These are phyloP conservation scores for Saussurea involucrata DNA, from an alignment of 129 eudicot species.

Conservation along the genomic window DNA sequence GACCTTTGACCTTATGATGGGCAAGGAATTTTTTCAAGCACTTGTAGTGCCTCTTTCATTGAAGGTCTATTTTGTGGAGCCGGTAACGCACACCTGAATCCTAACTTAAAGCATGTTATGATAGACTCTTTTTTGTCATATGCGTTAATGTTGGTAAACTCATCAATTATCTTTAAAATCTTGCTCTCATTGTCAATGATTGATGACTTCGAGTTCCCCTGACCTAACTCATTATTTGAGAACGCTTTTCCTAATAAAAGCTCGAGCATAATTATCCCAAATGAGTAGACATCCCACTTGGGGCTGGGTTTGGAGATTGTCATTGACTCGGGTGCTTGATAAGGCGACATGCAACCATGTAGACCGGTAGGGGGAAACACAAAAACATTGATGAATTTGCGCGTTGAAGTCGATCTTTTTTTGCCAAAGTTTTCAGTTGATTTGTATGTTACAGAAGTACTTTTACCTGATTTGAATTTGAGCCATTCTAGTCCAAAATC, in stretches of 20 bases:
- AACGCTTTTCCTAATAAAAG: constrained; percentile 71
- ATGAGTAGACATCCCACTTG: constrained; percentile 94
- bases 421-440: constrained; percentile 50
- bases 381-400: constrained; percentile 29
- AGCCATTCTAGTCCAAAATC: constrained; percentile 80
- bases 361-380: constrained; percentile 18
- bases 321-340: constrained; percentile 80
- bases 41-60: constrained; percentile 76
- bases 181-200: constrained; percentile 36
- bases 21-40: constrained; percentile 56
- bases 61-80: constrained; percentile 77
- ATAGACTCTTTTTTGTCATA: constrained; percentile 40
- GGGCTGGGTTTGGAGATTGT: constrained; percentile 58
- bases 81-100: constrained; percentile 68
- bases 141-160: constrained; percentile 43
- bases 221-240: constrained; percentile 51
- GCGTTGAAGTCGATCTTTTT: constrained; percentile 39
- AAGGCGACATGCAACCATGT: constrained; percentile 54
- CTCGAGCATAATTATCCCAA: constrained; percentile 78
- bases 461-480: constrained; percentile 43
- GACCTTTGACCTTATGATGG: constrained; percentile 23
- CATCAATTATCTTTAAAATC: constrained; percentile 53
- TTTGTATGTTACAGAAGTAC: constrained; percentile 21
- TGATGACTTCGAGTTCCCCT: constrained; percentile 41
- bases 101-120: constrained; percentile 61